phyloP scores from a whole-genome alignment of 495 filamentous ascomycete genomes.

The Penicillium atrosanguineum region DNA sequence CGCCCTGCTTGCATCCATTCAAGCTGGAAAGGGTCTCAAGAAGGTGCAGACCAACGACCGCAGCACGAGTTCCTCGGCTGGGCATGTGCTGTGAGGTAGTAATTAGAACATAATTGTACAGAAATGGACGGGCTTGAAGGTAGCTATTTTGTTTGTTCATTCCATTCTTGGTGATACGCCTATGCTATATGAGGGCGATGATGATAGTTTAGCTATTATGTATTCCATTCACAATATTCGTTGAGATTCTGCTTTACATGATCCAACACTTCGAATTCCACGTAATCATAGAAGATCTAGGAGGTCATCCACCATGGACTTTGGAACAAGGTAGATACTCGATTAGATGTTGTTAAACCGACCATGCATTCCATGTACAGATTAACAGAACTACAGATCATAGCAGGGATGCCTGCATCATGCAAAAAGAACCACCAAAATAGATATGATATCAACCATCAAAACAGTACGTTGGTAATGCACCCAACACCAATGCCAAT shows the following conservation, averaged over 20 bases:
- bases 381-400: background rate
- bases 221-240: constrained; percentile 2
- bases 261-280: too few species aligned
- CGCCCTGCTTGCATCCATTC: constrained; percentile 76
- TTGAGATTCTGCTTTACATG: background rate
- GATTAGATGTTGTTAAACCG: background rate
- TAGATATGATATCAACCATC: background rate
- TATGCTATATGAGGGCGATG: background rate
- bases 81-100: constrained; percentile 57
- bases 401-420: background rate
- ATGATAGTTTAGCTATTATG: background rate
- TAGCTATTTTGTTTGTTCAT: background rate
- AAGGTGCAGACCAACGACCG: constrained; percentile 86
- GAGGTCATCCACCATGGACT: background rate
- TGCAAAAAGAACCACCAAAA: background rate
- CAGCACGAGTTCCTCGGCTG: constrained; percentile 66
- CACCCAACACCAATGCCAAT: background rate
- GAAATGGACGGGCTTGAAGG: constrained; percentile 7
- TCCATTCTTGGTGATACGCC: background rate
- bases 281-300: background rate
- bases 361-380: background rate
- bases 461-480: background rate
- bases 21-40: constrained; percentile 69
- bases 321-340: background rate
- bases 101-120: constrained; percentile 22